Percentiles rank a stretch among this genome's conserved stretches.
phyloP scores from a whole-genome alignment of 2,329 filamentous ascomycete species.

The Hymenoscyphus repandus region DNA sequence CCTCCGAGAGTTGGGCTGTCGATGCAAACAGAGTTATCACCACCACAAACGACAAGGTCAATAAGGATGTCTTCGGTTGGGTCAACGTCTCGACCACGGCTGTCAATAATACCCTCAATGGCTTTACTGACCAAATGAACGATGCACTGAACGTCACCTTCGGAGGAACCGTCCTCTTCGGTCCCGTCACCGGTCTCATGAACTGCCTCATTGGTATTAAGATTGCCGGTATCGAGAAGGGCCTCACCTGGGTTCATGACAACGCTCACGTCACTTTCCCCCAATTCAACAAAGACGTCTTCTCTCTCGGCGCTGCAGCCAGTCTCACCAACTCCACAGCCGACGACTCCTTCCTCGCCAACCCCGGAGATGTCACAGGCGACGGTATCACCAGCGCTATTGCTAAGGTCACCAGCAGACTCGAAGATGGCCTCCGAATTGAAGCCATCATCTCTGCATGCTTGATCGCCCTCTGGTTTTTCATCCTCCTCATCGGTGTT shows the following conservation, averaged over 20 bases:
- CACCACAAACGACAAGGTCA: conserved; percentile 65
- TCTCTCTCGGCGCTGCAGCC: conserved; percentile 70
- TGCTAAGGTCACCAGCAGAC: conserved; percentile 58
- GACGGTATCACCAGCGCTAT: conserved; percentile 81
- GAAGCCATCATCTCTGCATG: conserved; percentile 76
- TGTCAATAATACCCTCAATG: conserved; percentile 79
- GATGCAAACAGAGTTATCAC: conserved; percentile 58
- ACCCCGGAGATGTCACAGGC: conserved; percentile 64
- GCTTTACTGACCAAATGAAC: conserved; percentile 73
- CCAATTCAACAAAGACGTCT: conserved; percentile 70
- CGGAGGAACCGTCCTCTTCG: conserved; percentile 72
- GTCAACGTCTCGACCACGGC: conserved; percentile 78
- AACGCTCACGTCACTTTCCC: conserved; percentile 81
- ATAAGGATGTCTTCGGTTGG: conserved; percentile 79
- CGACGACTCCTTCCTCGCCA: conserved; percentile 69
- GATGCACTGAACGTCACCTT: conserved; percentile 71
- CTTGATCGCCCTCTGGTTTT: conserved; percentile 70
- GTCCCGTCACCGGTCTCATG: conserved; percentile 73
- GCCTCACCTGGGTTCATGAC: conserved; percentile 89
- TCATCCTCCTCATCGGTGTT: conserved; percentile 71
- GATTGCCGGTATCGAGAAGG: conserved; percentile 76
- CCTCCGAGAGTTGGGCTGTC: conserved; percentile 58
- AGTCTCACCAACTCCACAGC: conserved; percentile 53
- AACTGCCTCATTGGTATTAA: conserved; percentile 87
- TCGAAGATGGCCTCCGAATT: conserved; percentile 63